Evolutionary conservation across 352 stramenopile species (phyloP).

Genomic region (Globisporangium rhizosaccharum): DNA sequence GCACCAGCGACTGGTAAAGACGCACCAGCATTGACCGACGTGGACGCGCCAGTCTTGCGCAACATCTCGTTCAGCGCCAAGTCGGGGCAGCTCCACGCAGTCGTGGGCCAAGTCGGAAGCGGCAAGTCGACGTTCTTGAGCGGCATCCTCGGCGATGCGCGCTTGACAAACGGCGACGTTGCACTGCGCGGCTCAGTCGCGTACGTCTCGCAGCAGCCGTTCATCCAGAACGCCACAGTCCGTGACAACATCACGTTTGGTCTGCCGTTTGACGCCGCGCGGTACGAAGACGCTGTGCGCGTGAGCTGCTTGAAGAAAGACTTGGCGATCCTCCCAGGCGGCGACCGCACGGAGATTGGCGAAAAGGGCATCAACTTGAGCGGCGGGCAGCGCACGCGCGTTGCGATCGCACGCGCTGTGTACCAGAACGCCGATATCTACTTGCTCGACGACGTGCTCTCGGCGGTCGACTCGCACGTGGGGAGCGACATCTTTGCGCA

Average conservation of each 20-base stretch:
- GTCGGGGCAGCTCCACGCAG: conserved; percentile 64
- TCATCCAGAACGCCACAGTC: conserved; percentile 47
- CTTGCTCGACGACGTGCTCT: conserved; percentile 95
- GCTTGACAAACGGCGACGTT: conserved; percentile 19
- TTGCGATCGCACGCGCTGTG: conserved; percentile 91
- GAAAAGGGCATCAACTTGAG: conserved; percentile 98
- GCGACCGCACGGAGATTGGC: conserved; percentile 96
- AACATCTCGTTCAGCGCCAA: conserved; percentile 70
- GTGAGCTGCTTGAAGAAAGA: conserved; percentile 83
- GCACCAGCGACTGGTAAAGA: conserved; percentile 8
- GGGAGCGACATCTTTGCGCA: conserved; percentile 93
- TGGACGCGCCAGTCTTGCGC: conserved; percentile 27
- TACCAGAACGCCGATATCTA: conserved; percentile 95
- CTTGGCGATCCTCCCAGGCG: conserved; percentile 84
- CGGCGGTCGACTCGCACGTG: conserved; percentile 96
- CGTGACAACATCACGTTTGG: conserved; percentile 49
- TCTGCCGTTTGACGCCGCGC: conserved; percentile 25
- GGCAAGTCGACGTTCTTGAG: conserved; percentile 76
- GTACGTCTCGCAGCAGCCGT: conserved; percentile 51
- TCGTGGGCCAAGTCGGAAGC: conserved; percentile 65
- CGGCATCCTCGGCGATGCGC: conserved; percentile 38
- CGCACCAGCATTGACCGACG: neutral
- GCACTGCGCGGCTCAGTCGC: conserved; percentile 38
- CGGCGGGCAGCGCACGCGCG: conserved; percentile 92
- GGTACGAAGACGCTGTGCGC: conserved; percentile 41